Base-by-base conservation (phyloP, 768 basidiomycete species). In the Collybia nuda region DNA sequence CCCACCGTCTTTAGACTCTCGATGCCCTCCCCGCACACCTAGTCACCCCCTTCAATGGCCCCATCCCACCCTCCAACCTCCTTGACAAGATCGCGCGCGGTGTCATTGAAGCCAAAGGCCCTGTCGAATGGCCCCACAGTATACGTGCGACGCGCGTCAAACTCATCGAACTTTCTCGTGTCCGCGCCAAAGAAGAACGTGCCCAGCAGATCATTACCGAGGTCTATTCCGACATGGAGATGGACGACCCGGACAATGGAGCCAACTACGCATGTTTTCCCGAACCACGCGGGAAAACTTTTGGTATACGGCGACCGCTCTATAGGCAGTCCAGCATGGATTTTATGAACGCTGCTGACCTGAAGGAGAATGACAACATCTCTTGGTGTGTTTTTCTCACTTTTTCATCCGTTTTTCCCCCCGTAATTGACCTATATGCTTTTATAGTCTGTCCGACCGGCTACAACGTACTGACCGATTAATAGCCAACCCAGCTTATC, bases 281-380 rank as follows among this genome's bases (percentile, higher is more conserved):
- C 42, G 63, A 66, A 19, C 54, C 54, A 40, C 29, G 52, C 44
- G 64, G 65, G 40, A 65, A 64, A 50, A 57, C 64, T 21, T 15
- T 66, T 8, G 45, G 44, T 44, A 58, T 66, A 22, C 75, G 74
- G 48, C 79, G 84, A 15, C 84, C 84, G 15, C 71, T 90, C 21
- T 88, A 89, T 67, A 77, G 86, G 51, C 88, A 90, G 71, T 89
- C 88, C 19, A 90, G 88, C 64, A 92, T 92, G 90, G 90, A 93
- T 62, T 91, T 90, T 56, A 81, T 93, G 68, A 80, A 78, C 52
- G 66, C 76, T 24, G 74, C 75, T 45, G 72, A 80, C 52, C 60
- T 75, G 57, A 72, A 76, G 56, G 73, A 76, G 47, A 80, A 75
- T 48, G 76, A 82, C 45, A 73, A 73, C 46, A 82, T 90, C 61